Evolutionary conservation across 202 grass and related monocot genomes (phyloP), one percentile per base, ranked within the genome.

Genomic region (Hordeum pubiflorum): DNA sequence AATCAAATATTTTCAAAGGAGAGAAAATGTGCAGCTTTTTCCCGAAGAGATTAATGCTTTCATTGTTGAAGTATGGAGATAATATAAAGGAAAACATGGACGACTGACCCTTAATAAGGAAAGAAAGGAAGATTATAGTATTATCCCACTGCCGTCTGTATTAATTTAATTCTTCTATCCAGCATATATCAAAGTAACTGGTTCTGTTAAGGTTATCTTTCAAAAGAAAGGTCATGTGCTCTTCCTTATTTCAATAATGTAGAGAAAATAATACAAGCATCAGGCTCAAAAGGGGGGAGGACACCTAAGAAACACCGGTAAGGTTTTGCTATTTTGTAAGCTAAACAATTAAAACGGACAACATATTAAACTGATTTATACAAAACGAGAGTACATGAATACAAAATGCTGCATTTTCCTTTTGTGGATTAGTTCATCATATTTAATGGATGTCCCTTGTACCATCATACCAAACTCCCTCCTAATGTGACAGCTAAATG

Each of bases 131-230:
- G 9, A 44, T 46, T 79, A 37, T 32, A 40, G 6, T 74, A 38
- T 50, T 57, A 56, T 21, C 20, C 13, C 64, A 76, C 34, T 41
- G 46, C 13, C 58, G 13, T 11, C 20, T 10, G 21, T 33, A 72
- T 10, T 32, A 29, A 10, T 32, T 29, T 65, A 75, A 46, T 58
- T 75, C 9, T 24, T 65, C 32, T 57, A 48, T 68, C 56, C 23
- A 76, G 38, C 38, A 66, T 50, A 48, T 68, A 86, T 68, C 44
- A 36, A 62, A 52, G 12, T 21, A 86, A 59, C 17, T 65, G 32
- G 4, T 67, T 60, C 72, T 66, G 22, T 60, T 48, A 39, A 68
- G n/a, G 4, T 70, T 29, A 48, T 23, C 15, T 48, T 48, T 71
- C 4, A 26, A 71, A 71, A 71, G 7, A 71, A 71, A 29, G 40